Evolutionary conservation across 192 early-diverging fungal species (phyloP).

Genomic region (Chytriomyces sp.): DNA sequence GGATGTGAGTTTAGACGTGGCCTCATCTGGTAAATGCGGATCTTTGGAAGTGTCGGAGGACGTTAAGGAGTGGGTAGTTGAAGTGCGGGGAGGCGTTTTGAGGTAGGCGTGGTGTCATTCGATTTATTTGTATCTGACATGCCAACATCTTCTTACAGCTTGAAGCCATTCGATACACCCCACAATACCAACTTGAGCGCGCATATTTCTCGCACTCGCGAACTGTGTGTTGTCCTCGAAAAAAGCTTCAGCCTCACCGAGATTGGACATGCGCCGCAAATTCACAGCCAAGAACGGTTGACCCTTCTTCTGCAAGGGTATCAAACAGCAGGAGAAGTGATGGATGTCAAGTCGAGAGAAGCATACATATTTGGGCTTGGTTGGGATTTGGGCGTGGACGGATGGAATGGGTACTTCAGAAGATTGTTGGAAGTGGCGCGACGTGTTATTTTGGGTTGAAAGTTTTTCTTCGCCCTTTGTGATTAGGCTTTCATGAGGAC

Average conservation of each 20-base stretch:
- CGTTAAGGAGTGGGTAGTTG: neutral
- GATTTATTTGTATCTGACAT: too few relatives aligned
- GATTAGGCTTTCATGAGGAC: too few relatives aligned
- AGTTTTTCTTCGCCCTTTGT: too few relatives aligned
- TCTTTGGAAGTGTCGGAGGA: neutral
- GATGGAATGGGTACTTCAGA: neutral
- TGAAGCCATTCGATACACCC: conserved; percentile 32
- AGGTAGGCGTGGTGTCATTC: too few relatives aligned
- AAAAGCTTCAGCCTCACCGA: conserved; percentile 8
- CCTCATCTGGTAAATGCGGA: neutral
- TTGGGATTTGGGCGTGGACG: too few relatives aligned
- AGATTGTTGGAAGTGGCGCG: neutral
- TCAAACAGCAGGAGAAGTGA: neutral
- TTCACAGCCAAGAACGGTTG: conserved; percentile 9
- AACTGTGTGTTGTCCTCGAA: conserved; percentile 16
- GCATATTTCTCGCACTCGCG: conserved; percentile 18
- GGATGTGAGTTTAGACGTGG: conserved; percentile 11
- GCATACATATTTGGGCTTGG: too few relatives aligned
- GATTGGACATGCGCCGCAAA: conserved; percentile 17
- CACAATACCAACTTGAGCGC: conserved; percentile 23
- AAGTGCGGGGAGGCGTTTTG: neutral
- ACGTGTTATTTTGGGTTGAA: neutral
- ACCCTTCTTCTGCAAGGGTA: neutral
- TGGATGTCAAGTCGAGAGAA: too few relatives aligned
- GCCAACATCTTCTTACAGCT: neutral